phyloP scores from a whole-genome alignment of 106 monocot genomes.

The Amphibolis antarctica region DNA sequence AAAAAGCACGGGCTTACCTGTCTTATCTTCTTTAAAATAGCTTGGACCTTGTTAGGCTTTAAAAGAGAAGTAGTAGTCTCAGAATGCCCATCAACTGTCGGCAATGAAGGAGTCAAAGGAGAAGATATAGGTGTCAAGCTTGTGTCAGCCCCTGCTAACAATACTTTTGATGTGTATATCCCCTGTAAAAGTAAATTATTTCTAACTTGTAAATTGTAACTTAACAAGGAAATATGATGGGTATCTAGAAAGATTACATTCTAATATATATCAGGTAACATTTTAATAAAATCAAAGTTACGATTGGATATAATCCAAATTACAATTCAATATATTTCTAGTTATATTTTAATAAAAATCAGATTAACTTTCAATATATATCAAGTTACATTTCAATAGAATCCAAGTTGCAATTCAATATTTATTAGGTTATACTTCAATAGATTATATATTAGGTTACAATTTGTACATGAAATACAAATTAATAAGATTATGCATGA shows the following conservation, averaged over 20 bases:
- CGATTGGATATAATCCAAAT: not conserved
- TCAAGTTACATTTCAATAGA: too few species aligned
- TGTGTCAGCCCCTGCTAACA: conserved; percentile 16
- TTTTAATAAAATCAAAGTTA: not conserved
- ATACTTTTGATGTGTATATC: conserved; percentile 8
- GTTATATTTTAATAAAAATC: too few species aligned
- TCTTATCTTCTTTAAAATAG: conserved; percentile 22
- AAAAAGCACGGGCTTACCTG: conserved; percentile 10
- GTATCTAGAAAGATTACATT: not conserved
- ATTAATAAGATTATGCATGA: too few species aligned
- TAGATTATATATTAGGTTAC: too few species aligned
- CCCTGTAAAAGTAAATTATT: conserved; percentile 8
- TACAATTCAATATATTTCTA: not conserved
- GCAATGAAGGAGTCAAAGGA: conserved; percentile 14
- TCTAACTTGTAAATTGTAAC: not conserved
- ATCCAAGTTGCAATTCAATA: too few species aligned
- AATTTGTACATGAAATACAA: too few species aligned
- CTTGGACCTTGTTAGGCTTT: conserved; percentile 24
- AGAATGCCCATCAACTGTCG: conserved; percentile 5
- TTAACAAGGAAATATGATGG: not conserved
- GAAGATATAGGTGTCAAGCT: conserved; percentile 15
- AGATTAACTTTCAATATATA: too few species aligned
- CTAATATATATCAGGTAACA: not conserved
- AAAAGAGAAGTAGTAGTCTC: not conserved
- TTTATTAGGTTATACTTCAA: too few species aligned